Conservation (phyloP, 108 stramenopile species). For the Schizochytrium sp. region DNA sequence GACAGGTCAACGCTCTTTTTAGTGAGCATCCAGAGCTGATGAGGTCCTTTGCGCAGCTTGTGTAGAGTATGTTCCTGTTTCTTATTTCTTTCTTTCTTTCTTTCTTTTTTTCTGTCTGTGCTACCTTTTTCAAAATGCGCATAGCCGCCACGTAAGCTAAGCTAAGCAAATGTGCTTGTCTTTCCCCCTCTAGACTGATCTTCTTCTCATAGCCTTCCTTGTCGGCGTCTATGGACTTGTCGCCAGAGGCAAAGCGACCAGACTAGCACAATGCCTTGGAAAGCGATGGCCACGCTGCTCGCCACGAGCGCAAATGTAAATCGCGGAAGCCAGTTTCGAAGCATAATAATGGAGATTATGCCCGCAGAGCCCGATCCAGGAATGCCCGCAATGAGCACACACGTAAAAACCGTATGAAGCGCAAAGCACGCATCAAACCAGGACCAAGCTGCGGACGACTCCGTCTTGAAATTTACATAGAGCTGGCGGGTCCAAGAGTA, state of each 20-base stretch:
- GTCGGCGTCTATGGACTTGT: background rate
- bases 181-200: background rate
- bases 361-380: background rate
- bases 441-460: background rate
- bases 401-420: background rate
- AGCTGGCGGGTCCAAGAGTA: background rate
- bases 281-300: background rate
- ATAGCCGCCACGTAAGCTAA: background rate
- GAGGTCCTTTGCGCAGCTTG: background rate
- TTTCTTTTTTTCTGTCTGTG: background rate
- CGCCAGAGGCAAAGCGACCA: background rate
- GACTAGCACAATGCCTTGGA: background rate
- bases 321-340: background rate
- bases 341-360: background rate
- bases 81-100: too few relatives aligned
- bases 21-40: background rate
- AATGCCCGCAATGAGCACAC: background rate
- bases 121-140: background rate
- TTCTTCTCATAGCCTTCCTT: background rate
- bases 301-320: background rate
- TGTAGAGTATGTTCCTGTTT: background rate
- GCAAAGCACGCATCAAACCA: background rate
- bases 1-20: background rate
- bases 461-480: background rate
- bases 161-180: too few relatives aligned